A percentile compares a stretch with the other conserved stretches of the same genome.
These are phyloP conservation scores for Colletotrichum salicis DNA, from an alignment of 2,329 filamentous ascomycete genomes.

Conservation along the genomic window DNA sequence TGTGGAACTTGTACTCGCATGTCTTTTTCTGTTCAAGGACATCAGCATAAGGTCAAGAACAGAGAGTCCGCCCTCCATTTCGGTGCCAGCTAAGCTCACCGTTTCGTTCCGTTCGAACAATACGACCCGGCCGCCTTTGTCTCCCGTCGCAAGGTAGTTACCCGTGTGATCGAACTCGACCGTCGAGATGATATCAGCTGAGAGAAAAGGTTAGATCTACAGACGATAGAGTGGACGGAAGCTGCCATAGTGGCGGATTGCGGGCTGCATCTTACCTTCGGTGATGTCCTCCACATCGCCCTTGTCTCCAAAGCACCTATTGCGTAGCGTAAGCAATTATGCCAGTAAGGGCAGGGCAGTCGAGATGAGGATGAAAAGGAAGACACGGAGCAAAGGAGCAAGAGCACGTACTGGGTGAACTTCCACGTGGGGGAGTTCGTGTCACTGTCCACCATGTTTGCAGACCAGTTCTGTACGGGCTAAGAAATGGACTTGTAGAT, in stretches of 20 bases:
- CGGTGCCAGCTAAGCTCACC: constrained; percentile 62
- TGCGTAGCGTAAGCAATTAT: constrained; percentile 42
- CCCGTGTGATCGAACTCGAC: constrained; percentile 92
- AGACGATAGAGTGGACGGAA: not conserved
- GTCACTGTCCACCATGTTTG: constrained; percentile 96
- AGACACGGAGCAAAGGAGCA: constrained; percentile 19
- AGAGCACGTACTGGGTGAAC: constrained; percentile 90
- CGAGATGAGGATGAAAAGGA: not conserved
- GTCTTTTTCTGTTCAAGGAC: constrained; percentile 85
- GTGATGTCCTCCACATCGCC: constrained; percentile 99
- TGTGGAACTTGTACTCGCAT: constrained; percentile 99
- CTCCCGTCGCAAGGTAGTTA: constrained; percentile 89
- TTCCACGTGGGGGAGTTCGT: constrained; percentile 97
- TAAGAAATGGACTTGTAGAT: not conserved
- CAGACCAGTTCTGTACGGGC: constrained; percentile 25
- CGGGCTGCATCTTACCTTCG: constrained; percentile 73
- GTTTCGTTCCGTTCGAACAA: constrained; percentile 95
- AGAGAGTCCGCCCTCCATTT: not conserved
- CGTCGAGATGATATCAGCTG: constrained; percentile 91
- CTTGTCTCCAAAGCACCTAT: constrained; percentile 98
- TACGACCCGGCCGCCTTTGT: constrained; percentile 87
- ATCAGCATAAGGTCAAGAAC: constrained; percentile 45
- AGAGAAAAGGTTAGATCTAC: constrained; percentile 40
- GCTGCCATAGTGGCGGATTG: not conserved
- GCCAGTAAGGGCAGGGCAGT: constrained; percentile 9